phyloP scores from a whole-genome alignment of 768 basidiomycete genomes.

The Strobilomyces confusus region DNA sequence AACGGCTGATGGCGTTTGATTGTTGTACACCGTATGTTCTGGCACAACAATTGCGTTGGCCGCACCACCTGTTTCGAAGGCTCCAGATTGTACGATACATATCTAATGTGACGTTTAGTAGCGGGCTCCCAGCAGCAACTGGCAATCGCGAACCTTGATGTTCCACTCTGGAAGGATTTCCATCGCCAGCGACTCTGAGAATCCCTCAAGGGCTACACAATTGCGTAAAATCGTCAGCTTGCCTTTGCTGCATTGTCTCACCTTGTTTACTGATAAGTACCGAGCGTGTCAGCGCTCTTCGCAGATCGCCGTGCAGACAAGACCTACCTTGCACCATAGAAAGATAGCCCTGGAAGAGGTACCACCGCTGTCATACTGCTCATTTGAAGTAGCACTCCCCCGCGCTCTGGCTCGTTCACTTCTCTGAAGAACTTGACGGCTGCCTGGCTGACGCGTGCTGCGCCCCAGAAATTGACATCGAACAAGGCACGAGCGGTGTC shows the following conservation, averaged over 20 bases:
- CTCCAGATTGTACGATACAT: neutral
- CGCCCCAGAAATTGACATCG: neutral
- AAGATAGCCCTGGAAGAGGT: conserved; percentile 1
- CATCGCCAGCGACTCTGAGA: neutral
- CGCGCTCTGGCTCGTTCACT: conserved; percentile 29
- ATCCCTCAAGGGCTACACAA: neutral
- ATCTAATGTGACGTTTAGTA: neutral
- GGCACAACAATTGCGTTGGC: neutral
- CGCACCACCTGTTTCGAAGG: neutral
- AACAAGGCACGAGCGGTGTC: conserved; percentile 18
- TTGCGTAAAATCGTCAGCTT: neutral
- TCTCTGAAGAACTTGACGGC: conserved; percentile 12
- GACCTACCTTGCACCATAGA: conserved; percentile 20
- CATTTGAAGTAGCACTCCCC: conserved; percentile 35
- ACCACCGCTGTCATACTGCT: conserved; percentile 28
- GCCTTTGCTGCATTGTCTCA: neutral
- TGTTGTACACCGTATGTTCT: too few relatives aligned
- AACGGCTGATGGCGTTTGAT: too few relatives aligned
- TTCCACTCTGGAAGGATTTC: neutral
- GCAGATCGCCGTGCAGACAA: conserved; percentile 5
- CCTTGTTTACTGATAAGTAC: conserved; percentile 17
- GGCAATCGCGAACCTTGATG: neutral
- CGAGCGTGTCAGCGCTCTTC: neutral
- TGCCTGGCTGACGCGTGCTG: conserved; percentile 13
- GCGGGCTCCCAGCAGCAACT: neutral